Percentiles rank a stretch among this genome's conserved stretches.
phyloP scores from a whole-genome alignment of 441 rosid genomes.

The Corymbia citriodora region DNA sequence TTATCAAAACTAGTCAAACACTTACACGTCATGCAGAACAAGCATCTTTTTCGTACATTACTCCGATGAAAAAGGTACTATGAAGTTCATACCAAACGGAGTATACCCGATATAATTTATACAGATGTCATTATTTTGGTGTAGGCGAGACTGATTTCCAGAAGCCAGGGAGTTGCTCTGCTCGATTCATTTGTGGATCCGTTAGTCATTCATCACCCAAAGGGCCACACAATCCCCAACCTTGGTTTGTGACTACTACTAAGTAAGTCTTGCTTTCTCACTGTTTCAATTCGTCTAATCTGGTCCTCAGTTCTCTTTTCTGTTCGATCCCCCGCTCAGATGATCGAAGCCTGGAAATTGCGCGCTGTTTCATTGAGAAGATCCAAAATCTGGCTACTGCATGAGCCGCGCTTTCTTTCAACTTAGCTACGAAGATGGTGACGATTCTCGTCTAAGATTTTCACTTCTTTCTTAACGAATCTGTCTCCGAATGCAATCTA shows the following conservation, averaged over 20 bases:
- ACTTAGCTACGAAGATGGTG: not conserved
- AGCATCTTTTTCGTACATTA: not conserved
- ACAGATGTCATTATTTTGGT: not conserved
- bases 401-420: not conserved
- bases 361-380: too few relatives aligned
- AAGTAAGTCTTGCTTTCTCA: not conserved
- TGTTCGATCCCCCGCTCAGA: too few relatives aligned
- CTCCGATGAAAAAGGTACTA: not conserved
- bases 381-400: not conserved
- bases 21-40: not conserved
- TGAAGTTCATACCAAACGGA: not conserved
- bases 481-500: not conserved
- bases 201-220: not conserved
- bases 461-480: not conserved
- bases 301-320: too few relatives aligned
- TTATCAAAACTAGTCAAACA: not conserved
- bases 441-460: not conserved
- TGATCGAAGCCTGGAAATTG: too few relatives aligned
- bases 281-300: not conserved
- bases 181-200: not conserved
- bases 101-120: not conserved
- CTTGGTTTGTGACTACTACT: slow-evolving; percentile 25
- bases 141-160: slow-evolving; percentile 49
- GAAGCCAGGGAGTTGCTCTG: slow-evolving; percentile 21
- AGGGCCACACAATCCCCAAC: slow-evolving; percentile 36